These are phyloP conservation scores for Raphanus sativus DNA, from an alignment of 345 rosid species.

Conservation along the genomic window DNA sequence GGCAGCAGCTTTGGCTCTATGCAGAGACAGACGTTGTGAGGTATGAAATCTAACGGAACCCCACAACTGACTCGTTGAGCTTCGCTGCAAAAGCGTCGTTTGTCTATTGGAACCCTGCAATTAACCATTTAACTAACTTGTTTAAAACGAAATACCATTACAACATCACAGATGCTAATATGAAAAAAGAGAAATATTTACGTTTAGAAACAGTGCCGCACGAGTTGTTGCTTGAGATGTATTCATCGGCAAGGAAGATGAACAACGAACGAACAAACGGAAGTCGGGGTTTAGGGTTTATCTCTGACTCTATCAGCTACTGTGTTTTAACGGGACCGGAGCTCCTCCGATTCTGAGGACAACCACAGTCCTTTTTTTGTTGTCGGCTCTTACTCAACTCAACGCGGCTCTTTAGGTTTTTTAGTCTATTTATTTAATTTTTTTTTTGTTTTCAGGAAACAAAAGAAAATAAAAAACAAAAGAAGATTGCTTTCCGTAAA, in stretches of 20 bases:
- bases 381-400: too few relatives aligned
- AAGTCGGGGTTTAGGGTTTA: slow-evolving; percentile 15
- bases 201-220: slow-evolving; percentile 33
- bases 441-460: too few relatives aligned
- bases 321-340: too few relatives aligned
- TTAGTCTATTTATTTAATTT: too few relatives aligned
- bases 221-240: slow-evolving; percentile 34
- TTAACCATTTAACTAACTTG: not conserved
- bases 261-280: not conserved
- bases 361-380: too few relatives aligned
- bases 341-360: too few relatives aligned
- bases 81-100: slow-evolving; percentile 49
- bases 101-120: slow-evolving; percentile 63
- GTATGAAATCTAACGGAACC: slow-evolving; percentile 38
- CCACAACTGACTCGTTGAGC: slow-evolving; percentile 46
- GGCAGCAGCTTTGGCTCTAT: slow-evolving; percentile 34
- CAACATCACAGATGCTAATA: too few relatives aligned
- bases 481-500: too few relatives aligned
- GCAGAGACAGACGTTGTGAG: not conserved
- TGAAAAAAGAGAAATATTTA: not conserved
- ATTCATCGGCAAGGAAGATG: slow-evolving; percentile 20
- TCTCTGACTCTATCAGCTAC: not conserved
- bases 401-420: too few relatives aligned
- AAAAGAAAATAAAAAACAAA: too few relatives aligned
- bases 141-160: slow-evolving; percentile 1